These are phyloP conservation scores for Colletotrichum lindemuthianum DNA, from an alignment of 2,329 filamentous ascomycete species.

Conservation along the genomic window DNA sequence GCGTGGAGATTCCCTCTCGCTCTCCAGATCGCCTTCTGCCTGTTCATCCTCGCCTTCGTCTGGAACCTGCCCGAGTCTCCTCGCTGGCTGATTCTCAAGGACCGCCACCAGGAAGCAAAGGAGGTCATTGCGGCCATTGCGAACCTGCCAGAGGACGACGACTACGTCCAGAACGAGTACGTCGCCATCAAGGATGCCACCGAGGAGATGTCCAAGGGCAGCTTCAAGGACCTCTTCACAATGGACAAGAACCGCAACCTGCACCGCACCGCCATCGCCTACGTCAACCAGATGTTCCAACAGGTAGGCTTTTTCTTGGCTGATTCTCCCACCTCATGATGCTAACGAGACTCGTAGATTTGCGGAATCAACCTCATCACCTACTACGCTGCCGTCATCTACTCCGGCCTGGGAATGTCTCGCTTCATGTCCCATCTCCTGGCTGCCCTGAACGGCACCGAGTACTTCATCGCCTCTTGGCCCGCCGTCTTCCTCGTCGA, in stretches of 20 bases:
- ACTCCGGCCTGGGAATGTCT: constrained; percentile 59
- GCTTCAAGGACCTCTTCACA: constrained; percentile 67
- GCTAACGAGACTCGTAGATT: constrained; percentile 41
- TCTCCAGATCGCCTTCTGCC: constrained; percentile 66
- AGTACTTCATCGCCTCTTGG: constrained; percentile 64
- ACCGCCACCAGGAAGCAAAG: constrained; percentile 54
- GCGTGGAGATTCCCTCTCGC: constrained; percentile 71
- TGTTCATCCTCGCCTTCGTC: constrained; percentile 65
- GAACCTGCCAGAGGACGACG: constrained; percentile 55
- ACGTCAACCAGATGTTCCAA: constrained; percentile 67
- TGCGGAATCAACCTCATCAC: constrained; percentile 44
- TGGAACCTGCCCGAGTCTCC: constrained; percentile 65
- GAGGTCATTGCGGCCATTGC: constrained; percentile 54
- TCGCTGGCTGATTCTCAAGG: constrained; percentile 52
- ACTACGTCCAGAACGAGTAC: constrained; percentile 65
- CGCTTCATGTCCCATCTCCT: constrained; percentile 66
- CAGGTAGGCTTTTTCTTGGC: no score
- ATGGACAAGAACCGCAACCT: constrained; percentile 66
- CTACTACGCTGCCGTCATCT: constrained; percentile 40
- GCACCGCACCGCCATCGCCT: constrained; percentile 64
- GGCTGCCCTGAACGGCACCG: constrained; percentile 63
- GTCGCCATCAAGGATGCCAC: constrained; percentile 68
- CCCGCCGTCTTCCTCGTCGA: constrained; percentile 70
- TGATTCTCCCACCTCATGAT: no score
- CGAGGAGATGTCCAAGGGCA: constrained; percentile 66